phyloP scores from a whole-genome alignment of 202 grass and related monocot genomes.

The Saccharum hybrid region DNA sequence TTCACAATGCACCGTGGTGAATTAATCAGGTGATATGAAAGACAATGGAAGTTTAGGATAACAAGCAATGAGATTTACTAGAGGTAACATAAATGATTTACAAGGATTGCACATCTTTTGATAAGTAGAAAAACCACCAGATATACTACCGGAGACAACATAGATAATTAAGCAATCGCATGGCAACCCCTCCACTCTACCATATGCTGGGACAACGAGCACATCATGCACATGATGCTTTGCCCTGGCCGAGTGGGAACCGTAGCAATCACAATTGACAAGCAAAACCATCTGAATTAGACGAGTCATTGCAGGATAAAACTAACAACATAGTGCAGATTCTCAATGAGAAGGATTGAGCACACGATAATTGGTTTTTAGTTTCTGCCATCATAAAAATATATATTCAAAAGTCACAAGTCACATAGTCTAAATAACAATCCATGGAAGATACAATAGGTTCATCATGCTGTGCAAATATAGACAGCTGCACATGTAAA shows the following conservation, averaged over 20 bases:
- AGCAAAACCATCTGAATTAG: conserved; percentile 15
- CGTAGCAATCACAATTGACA: conserved; percentile 1
- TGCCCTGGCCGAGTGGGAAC: conserved; percentile 15
- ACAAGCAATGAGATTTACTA: conserved; percentile 18
- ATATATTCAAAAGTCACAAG: background rate
- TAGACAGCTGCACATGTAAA: background rate
- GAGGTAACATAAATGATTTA: background rate
- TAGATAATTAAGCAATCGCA: background rate
- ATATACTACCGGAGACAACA: background rate
- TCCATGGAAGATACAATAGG: background rate
- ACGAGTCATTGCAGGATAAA: conserved; percentile 3
- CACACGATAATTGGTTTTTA: conserved; percentile 15
- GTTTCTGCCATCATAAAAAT: background rate
- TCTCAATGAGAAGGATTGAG: conserved; percentile 1
- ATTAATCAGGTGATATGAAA: conserved; percentile 33
- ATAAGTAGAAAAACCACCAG: background rate
- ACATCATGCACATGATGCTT: background rate
- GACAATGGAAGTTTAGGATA: background rate
- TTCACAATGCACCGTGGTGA: background rate
- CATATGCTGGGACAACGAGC: conserved; percentile 14
- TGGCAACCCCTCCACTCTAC: background rate
- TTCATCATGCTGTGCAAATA: conserved; percentile 10
- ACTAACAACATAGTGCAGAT: background rate
- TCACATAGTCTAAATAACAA: conserved; percentile 10
- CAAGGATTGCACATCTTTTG: background rate